phyloP scores from a whole-genome alignment of 2,329 filamentous ascomycete genomes.

The Fusarium virguliforme region DNA sequence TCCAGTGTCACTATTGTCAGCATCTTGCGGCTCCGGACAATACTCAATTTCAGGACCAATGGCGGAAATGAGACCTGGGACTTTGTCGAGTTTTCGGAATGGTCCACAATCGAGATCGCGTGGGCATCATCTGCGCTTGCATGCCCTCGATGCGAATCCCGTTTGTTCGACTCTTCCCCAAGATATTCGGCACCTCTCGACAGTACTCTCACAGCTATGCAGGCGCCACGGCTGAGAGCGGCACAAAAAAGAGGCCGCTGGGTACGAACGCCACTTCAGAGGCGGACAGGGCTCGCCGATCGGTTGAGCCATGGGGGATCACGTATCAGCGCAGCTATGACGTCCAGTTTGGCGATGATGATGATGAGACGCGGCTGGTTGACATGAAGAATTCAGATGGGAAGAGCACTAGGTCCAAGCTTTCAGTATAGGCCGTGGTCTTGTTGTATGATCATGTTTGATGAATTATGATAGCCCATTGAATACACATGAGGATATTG shows the following conservation, averaged over 20 bases:
- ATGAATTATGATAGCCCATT: background rate
- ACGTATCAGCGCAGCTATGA: conserved; percentile 55
- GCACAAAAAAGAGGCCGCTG: conserved; percentile 28
- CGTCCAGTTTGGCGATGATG: conserved; percentile 56
- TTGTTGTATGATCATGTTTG: background rate
- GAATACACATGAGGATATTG: too few relatives aligned
- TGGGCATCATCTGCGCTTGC: conserved; percentile 60
- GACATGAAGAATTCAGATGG: conserved; percentile 50
- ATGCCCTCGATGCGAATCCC: conserved; percentile 58
- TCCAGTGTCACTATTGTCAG: conserved; percentile 58
- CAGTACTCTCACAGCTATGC: conserved; percentile 51
- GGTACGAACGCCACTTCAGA: conserved; percentile 48
- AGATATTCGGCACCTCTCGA: conserved; percentile 52
- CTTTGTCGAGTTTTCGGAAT: conserved; percentile 53
- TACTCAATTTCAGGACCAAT: conserved; percentile 53
- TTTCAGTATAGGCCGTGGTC: conserved; percentile 16
- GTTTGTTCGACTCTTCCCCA: conserved; percentile 59
- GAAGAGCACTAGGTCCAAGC: conserved; percentile 32
- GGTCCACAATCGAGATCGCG: conserved; percentile 59
- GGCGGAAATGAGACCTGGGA: conserved; percentile 57
- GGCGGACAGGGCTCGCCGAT: conserved; percentile 42
- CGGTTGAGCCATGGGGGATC: conserved; percentile 50
- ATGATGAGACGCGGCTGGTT: conserved; percentile 55
- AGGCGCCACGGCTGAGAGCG: conserved; percentile 27
- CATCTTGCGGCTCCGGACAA: conserved; percentile 56